These are phyloP conservation scores for Picea glauca DNA, from an alignment of 75 land plant species.

Conservation along the genomic window DNA sequence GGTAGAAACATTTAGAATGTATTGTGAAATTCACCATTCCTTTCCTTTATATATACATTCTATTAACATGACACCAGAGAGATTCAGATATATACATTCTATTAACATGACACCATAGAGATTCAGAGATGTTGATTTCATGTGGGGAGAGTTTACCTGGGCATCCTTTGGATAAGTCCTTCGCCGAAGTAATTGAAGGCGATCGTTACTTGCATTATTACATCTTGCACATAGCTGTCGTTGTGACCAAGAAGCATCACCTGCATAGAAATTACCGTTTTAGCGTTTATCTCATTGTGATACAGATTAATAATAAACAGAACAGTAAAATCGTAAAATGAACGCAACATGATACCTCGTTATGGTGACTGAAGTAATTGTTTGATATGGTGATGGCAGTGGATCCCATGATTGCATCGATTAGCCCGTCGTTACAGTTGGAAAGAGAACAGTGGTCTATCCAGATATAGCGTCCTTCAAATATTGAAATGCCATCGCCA, in stretches of 20 bases:
- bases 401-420: conserved; percentile 56
- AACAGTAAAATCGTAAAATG: background rate
- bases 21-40: no score
- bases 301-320: background rate
- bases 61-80: no score
- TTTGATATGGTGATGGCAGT: conserved; percentile 64
- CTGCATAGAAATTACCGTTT: background rate
- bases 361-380: conserved; percentile 53
- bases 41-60: no score
- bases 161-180: conserved; percentile 62
- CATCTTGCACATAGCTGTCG: conserved; percentile 42
- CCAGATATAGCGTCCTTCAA: conserved; percentile 46
- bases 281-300: background rate
- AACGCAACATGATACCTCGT: conserved; percentile 28
- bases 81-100: no score
- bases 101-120: no score
- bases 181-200: conserved; percentile 77
- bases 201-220: conserved; percentile 64
- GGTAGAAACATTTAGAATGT: no score
- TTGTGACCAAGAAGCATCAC: conserved; percentile 64
- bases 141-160: conserved; percentile 32
- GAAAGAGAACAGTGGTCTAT: conserved; percentile 63
- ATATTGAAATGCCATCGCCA: conserved; percentile 56
- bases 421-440: conserved; percentile 34
- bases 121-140: background rate